A percentile compares a stretch with the other conserved stretches of the same genome.
These are phyloP conservation scores for Aspergillus phoenicis DNA, from an alignment of 2,329 filamentous ascomycete genomes.

Conservation along the genomic window DNA sequence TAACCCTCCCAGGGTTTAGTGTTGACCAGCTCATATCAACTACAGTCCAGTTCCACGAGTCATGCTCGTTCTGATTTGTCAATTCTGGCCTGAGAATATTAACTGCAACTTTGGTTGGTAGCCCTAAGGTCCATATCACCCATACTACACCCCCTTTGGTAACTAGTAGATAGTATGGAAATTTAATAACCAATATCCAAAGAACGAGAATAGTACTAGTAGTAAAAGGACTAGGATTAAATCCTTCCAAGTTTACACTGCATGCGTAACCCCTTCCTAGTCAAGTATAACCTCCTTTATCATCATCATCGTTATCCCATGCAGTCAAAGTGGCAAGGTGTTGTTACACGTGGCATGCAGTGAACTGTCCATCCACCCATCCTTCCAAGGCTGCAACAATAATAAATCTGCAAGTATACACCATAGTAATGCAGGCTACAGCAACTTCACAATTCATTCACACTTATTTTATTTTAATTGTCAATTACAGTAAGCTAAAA, in stretches of 20 bases:
- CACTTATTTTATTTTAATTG: background rate
- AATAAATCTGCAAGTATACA: background rate
- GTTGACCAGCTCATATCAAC: background rate
- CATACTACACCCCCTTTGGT: background rate
- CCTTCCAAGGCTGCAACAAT: background rate
- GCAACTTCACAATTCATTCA: background rate
- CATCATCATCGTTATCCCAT: background rate
- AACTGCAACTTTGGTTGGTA: background rate
- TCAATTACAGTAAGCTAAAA: too few relatives aligned
- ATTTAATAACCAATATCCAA: too few relatives aligned
- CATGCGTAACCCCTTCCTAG: background rate
- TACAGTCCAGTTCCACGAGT: background rate
- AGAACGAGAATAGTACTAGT: too few relatives aligned
- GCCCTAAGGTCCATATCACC: background rate
- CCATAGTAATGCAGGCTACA: background rate
- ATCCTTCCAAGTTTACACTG: background rate
- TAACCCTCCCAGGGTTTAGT: background rate
- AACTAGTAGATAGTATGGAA: too few relatives aligned
- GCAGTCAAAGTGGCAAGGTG: background rate
- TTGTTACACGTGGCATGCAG: constrained; percentile 14
- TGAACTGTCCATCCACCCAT: background rate
- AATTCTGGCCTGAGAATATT: background rate
- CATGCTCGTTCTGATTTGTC: background rate
- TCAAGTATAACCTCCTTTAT: background rate
- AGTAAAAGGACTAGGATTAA: too few relatives aligned